A percentile compares a stretch with the other conserved stretches of the same genome.
Evolutionary conservation across 148 eudicot species (phyloP).

Genomic region (Dianthus caryophyllus): DNA sequence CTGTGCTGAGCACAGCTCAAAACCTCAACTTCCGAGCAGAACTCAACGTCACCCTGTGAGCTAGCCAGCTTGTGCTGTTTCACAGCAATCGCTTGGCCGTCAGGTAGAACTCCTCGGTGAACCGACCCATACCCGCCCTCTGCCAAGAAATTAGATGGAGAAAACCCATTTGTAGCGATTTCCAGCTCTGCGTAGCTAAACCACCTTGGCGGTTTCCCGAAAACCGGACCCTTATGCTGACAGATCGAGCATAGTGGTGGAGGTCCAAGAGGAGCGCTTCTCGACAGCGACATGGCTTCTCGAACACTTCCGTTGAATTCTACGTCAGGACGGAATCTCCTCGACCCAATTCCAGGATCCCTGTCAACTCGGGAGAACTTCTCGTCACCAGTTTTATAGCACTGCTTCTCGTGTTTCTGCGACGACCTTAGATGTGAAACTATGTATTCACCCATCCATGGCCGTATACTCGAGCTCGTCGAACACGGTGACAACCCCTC

Average conservation of each 20-base stretch:
- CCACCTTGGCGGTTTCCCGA: slow-evolving; percentile 91
- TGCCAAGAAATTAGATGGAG: slow-evolving; percentile 77
- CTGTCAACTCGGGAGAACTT: slow-evolving; percentile 49
- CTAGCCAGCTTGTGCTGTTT: slow-evolving; percentile 62
- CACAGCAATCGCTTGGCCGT: slow-evolving; percentile 60
- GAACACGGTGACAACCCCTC: slow-evolving; percentile 60
- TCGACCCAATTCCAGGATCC: slow-evolving; percentile 42
- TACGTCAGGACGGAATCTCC: slow-evolving; percentile 42
- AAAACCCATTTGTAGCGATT: slow-evolving; percentile 81
- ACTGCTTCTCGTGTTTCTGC: slow-evolving; percentile 33
- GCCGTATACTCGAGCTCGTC: slow-evolving; percentile 64
- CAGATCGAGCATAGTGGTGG: slow-evolving; percentile 85
- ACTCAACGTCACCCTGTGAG: slow-evolving; percentile 57
- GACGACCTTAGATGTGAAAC: slow-evolving; percentile 38
- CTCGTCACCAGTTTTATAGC: slow-evolving; percentile 24
- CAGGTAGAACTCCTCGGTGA: slow-evolving; percentile 52
- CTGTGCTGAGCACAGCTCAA: slow-evolving; percentile 67
- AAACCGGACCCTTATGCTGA: slow-evolving; percentile 78
- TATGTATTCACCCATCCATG: slow-evolving; percentile 65
- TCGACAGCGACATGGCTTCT: slow-evolving; percentile 65
- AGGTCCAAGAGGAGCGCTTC: slow-evolving; percentile 64
- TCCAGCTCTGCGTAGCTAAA: slow-evolving; percentile 82
- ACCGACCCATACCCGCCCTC: slow-evolving; percentile 77
- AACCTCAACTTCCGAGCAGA: slow-evolving; percentile 63
- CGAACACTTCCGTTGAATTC: slow-evolving; percentile 66